Conservation (phyloP, 2,329 filamentous ascomycete genomes). For the Chaetomium olivaceum region DNA sequence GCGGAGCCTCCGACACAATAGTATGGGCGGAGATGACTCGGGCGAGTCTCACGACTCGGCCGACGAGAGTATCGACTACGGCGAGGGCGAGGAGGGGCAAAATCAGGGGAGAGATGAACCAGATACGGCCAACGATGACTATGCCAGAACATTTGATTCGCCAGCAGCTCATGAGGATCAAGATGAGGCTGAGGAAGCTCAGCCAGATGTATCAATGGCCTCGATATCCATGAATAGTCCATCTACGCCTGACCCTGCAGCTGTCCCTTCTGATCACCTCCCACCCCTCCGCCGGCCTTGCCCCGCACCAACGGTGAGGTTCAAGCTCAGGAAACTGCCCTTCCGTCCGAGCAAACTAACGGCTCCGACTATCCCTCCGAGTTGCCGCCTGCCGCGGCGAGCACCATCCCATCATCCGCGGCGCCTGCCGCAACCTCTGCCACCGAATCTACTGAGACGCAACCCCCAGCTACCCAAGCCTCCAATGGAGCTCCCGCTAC, state of each 20-base stretch:
- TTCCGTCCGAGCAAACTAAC: constrained; percentile 21
- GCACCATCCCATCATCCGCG: constrained; percentile 22
- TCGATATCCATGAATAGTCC: constrained; percentile 47
- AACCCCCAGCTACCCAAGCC: constrained; percentile 19
- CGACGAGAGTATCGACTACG: constrained; percentile 53
- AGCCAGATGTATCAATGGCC: constrained; percentile 49
- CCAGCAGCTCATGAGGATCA: constrained; percentile 41
- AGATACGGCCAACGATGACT: constrained; percentile 48
- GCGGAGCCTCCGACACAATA: constrained; percentile 36
- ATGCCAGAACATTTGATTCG: constrained; percentile 55
- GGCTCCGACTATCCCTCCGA: constrained; percentile 13
- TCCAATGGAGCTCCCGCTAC: constrained; percentile 20
- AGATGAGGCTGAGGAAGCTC: constrained; percentile 36
- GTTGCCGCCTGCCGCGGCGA: constrained; percentile 17
- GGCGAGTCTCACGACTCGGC: constrained; percentile 40
- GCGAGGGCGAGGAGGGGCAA: constrained; percentile 41
- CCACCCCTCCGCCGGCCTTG: constrained; percentile 21
- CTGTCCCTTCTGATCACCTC: constrained; percentile 35
- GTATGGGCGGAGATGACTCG: constrained; percentile 38
- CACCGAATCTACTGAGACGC: constrained; percentile 16
- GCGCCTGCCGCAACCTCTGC: constrained; percentile 17
- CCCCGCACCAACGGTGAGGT: constrained; percentile 21
- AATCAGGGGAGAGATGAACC: constrained; percentile 34
- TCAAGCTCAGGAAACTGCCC: constrained; percentile 10
- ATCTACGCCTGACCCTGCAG: constrained; percentile 41